Evolutionary conservation across 176 grass and related monocot species (phyloP).

Genomic region (Poa pratensis): DNA sequence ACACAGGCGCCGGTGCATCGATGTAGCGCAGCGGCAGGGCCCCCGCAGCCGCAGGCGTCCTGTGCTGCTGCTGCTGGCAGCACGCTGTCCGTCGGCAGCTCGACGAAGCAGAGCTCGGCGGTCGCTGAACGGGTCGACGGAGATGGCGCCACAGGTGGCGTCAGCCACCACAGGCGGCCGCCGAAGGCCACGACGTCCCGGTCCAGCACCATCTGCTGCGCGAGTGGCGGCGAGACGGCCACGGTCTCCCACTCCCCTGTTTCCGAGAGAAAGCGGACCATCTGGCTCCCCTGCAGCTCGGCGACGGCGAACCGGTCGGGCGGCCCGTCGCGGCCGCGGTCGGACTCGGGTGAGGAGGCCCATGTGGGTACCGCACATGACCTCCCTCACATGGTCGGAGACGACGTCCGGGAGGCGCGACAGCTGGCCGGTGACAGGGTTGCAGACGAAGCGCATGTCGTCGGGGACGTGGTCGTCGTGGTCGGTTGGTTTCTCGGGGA

Average conservation of each 20-base stretch:
- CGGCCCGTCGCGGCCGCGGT: not conserved
- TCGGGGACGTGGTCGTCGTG: not conserved
- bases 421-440: conserved; percentile 3
- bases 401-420: not conserved
- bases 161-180: not conserved
- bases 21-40: not conserved
- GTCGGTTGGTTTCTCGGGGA: not conserved
- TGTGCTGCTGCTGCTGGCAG: not conserved
- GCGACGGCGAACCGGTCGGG: conserved; percentile 7
- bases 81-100: not conserved
- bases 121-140: not conserved
- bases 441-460: not conserved
- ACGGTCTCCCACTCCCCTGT: conserved; percentile 31
- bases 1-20: conserved; percentile 7
- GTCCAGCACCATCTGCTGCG: not conserved
- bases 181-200: not conserved
- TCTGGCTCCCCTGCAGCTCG: conserved; percentile 3
- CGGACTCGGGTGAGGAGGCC: conserved; percentile 34
- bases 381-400: not conserved
- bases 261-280: conserved; percentile 35
- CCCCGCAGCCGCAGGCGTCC: not conserved
- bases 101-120: not conserved
- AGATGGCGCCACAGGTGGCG: not conserved
- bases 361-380: not conserved
- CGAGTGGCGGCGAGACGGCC: not conserved